phyloP scores from a whole-genome alignment of 2,329 filamentous ascomycete species.

The Neonectria magnoliae region DNA sequence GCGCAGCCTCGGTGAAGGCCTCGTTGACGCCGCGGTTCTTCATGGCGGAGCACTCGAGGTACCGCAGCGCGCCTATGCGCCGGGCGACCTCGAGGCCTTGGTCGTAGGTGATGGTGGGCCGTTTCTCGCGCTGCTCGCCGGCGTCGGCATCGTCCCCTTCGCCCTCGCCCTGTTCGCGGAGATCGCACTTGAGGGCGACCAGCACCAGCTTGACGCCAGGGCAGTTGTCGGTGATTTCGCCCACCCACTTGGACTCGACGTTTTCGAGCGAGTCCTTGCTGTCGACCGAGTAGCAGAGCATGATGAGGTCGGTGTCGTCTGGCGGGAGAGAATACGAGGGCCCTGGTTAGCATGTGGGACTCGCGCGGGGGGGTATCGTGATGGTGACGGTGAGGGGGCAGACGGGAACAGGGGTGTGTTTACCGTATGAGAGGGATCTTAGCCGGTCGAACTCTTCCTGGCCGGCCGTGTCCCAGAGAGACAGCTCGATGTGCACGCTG shows the following conservation, averaged over 20 bases:
- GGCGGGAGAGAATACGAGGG: not conserved
- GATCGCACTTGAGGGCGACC: slow-evolving; percentile 95
- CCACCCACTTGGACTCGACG: slow-evolving; percentile 98
- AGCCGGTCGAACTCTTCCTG: slow-evolving; percentile 99
- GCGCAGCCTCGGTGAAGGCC: slow-evolving; percentile 96
- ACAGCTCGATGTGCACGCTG: slow-evolving; percentile 94
- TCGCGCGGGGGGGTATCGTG: not conserved
- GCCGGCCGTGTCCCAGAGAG: slow-evolving; percentile 97
- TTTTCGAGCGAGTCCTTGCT: slow-evolving; percentile 97
- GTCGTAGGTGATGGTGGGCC: slow-evolving; percentile 86
- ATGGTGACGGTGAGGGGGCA: not conserved
- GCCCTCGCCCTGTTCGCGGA: slow-evolving; percentile 77
- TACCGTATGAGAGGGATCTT: slow-evolving; percentile 92
- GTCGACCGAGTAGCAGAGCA: slow-evolving; percentile 98
- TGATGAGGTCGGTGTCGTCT: slow-evolving; percentile 94
- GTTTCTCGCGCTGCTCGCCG: slow-evolving; percentile 64
- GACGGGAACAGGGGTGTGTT: slow-evolving; percentile 4
- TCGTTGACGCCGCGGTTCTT: slow-evolving; percentile 98
- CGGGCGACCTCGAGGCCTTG: slow-evolving; percentile 91
- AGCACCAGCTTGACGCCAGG: slow-evolving; percentile 94
- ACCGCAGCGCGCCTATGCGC: slow-evolving; percentile 90
- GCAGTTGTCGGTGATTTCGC: slow-evolving; percentile 98
- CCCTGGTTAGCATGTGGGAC: slow-evolving; percentile 12
- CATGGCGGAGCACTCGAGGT: slow-evolving; percentile 98
- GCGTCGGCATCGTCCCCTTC: slow-evolving; percentile 73